Conservation (phyloP, 2,329 filamentous ascomycete genomes). For the Stachybotrys echinatus region DNA sequence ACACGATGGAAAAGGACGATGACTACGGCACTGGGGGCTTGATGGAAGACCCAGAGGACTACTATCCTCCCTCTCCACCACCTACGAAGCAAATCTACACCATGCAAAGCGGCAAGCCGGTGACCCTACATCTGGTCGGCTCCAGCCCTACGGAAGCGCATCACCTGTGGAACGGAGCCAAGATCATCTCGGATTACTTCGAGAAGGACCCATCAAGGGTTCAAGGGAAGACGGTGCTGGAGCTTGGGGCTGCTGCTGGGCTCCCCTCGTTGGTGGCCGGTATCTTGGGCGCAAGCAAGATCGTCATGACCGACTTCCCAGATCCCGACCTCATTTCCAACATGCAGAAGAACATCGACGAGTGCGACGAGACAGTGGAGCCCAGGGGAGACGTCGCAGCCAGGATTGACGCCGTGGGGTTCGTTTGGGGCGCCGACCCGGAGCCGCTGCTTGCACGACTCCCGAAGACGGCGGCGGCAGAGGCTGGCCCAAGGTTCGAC, state of each 20-base stretch:
- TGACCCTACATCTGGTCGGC: constrained; percentile 76
- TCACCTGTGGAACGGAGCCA: constrained; percentile 85
- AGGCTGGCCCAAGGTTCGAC: constrained; percentile 58
- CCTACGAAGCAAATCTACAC: constrained; percentile 69
- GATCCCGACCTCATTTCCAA: constrained; percentile 79
- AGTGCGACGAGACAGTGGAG: constrained; percentile 37
- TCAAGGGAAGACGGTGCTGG: constrained; percentile 66
- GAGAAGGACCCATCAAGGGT: constrained; percentile 64
- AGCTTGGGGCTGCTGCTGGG: constrained; percentile 84
- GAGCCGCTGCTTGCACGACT: constrained; percentile 54
- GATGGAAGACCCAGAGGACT: constrained; percentile 78
- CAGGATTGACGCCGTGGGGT: constrained; percentile 59
- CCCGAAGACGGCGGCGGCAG: constrained; percentile 12
- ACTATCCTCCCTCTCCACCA: constrained; percentile 70
- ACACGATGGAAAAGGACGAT: constrained; percentile 29
- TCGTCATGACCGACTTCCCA: constrained; percentile 85
- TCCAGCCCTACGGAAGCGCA: constrained; percentile 88
- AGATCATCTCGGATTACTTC: constrained; percentile 72
- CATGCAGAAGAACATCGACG: constrained; percentile 68
- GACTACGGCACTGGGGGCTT: constrained; percentile 42
- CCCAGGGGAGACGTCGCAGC: constrained; percentile 22
- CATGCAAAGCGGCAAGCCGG: constrained; percentile 57
- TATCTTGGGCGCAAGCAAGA: constrained; percentile 61
- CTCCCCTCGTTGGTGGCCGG: constrained; percentile 76
- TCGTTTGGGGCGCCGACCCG: constrained; percentile 74